Conservation (phyloP, 208 protist genomes). For the Angomonas ambiguus region DNA sequence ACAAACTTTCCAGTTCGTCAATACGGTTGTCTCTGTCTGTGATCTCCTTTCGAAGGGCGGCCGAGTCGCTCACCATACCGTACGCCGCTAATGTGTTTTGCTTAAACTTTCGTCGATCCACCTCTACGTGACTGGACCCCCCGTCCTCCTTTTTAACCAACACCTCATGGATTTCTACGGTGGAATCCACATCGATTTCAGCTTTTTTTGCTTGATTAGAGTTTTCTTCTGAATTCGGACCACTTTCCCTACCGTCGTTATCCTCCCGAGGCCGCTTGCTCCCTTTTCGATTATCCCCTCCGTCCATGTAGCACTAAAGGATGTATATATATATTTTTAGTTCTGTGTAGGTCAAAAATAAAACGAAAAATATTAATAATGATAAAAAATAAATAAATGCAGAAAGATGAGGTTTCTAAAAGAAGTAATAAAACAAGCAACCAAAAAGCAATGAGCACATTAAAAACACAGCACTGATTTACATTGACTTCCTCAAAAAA, state of each 20-base stretch:
- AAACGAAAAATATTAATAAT: background rate
- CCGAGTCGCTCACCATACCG: conserved; percentile 51
- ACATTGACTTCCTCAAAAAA: too few relatives aligned
- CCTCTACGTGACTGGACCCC: background rate
- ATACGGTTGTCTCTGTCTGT: conserved; percentile 43
- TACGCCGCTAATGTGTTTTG: conserved; percentile 56
- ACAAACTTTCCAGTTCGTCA: conserved; percentile 37
- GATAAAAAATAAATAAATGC: background rate
- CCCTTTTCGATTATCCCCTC: background rate
- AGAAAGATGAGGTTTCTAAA: background rate
- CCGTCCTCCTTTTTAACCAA: background rate
- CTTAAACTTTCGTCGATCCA: conserved; percentile 32
- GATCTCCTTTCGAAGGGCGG: conserved; percentile 51
- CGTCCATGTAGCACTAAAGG: background rate
- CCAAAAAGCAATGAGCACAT: too few relatives aligned
- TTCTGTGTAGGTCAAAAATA: background rate
- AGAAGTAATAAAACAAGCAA: background rate
- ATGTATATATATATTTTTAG: too few relatives aligned
- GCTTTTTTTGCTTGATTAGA: background rate
- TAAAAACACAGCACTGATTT: too few relatives aligned
- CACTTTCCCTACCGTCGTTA: background rate
- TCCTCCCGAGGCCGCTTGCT: background rate
- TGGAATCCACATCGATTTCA: conserved; percentile 1
- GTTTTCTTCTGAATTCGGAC: background rate
- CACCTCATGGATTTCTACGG: background rate